phyloP scores from a whole-genome alignment of 495 filamentous ascomycete genomes.

The Schizothecium vesticola region DNA sequence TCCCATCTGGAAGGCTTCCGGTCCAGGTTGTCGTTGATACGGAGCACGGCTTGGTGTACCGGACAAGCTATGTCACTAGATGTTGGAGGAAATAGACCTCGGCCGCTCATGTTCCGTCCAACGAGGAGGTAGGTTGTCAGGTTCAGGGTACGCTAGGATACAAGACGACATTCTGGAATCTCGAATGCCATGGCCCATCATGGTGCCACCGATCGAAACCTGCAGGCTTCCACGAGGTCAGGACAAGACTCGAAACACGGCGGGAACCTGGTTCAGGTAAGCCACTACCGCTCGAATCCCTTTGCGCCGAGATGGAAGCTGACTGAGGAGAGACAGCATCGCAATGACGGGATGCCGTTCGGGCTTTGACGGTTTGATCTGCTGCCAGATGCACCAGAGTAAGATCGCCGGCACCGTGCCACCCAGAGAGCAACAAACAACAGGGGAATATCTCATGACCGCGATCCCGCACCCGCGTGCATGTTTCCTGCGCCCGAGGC shows the following conservation, averaged over 20 bases:
- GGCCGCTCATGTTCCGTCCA: neutral
- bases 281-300: neutral
- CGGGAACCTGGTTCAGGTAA: neutral
- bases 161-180: neutral
- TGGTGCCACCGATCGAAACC: neutral
- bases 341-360: neutral
- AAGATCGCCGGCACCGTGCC: constrained; percentile 8
- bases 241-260: neutral
- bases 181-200: neutral
- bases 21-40: neutral
- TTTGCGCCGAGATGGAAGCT: neutral
- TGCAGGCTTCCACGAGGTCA: neutral
- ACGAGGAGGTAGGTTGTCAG: neutral
- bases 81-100: neutral
- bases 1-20: neutral
- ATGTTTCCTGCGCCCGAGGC: neutral
- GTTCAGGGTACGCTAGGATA: neutral
- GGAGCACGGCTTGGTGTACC: neutral
- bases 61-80: neutral
- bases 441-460: neutral
- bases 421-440: neutral
- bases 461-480: neutral
- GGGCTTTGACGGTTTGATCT: neutral
- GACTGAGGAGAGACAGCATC: neutral
- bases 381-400: neutral